Evolutionary conservation across 495 filamentous ascomycete genomes (phyloP).

Genomic region (Achaetomiella virescens): DNA sequence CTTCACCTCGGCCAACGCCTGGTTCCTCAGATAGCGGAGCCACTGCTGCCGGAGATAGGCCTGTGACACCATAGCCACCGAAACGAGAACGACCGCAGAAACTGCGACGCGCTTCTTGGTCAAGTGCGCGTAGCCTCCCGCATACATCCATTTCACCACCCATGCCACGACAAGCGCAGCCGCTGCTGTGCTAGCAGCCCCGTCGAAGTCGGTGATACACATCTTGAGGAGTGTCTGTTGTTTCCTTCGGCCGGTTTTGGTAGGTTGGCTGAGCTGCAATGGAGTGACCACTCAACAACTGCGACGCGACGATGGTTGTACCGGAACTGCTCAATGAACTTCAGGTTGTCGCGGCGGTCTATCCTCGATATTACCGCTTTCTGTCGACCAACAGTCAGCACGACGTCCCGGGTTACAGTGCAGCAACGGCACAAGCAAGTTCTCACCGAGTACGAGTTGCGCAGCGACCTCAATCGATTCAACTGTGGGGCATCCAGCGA

Average conservation of each 20-base stretch:
- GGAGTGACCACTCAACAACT: conserved; percentile 69
- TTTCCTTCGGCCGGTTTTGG: conserved; percentile 10
- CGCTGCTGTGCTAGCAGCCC: conserved; percentile 44
- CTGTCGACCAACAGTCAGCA: conserved; percentile 14
- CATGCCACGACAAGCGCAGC: conserved; percentile 67
- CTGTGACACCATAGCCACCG: conserved; percentile 55
- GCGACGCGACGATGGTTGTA: conserved; percentile 94
- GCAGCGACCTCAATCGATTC: conserved; percentile 24
- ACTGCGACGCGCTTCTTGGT: conserved; percentile 53
- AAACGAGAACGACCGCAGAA: conserved; percentile 50
- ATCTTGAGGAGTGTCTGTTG: conserved; percentile 1
- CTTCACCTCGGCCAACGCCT: conserved; percentile 68
- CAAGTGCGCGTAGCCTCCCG: conserved; percentile 37
- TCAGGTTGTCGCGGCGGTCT: conserved; percentile 72
- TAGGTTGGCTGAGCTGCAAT: conserved; percentile 20
- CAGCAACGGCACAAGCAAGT: neutral
- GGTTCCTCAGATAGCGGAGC: conserved; percentile 73
- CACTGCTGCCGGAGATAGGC: conserved; percentile 74
- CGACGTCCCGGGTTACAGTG: neutral
- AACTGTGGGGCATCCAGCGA: conserved; percentile 47
- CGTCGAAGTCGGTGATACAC: conserved; percentile 25
- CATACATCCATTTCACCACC: conserved; percentile 62
- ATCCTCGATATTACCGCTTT: conserved; percentile 66
- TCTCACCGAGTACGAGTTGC: conserved; percentile 31
- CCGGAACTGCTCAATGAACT: conserved; percentile 91